Conservation (phyloP, 805 yeast species). For the Cyberlindnera lachancei region DNA sequence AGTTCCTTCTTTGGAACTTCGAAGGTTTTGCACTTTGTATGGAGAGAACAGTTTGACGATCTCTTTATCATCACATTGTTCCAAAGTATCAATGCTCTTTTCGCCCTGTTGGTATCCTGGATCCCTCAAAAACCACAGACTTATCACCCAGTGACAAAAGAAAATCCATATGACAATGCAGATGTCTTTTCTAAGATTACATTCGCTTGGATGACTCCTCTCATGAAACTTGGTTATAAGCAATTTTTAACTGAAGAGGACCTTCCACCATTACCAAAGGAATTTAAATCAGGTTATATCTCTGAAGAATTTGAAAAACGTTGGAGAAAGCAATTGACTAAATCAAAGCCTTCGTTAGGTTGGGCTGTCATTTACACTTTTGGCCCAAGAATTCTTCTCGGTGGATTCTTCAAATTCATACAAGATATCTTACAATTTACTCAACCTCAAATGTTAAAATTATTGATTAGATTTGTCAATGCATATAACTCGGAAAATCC, state of each 20-base stretch:
- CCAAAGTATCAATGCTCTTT: constrained; percentile 24
- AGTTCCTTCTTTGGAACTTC: constrained; percentile 39
- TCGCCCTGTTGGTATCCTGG: constrained; percentile 29
- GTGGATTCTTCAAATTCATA: constrained; percentile 62
- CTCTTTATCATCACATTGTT: constrained; percentile 27
- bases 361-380: constrained; percentile 60
- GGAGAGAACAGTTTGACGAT: constrained; percentile 25
- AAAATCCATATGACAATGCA: constrained; percentile 33
- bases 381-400: constrained; percentile 61
- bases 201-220: constrained; percentile 86
- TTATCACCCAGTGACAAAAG: constrained; percentile 31
- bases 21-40: constrained; percentile 32
- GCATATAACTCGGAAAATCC: constrained; percentile 32
- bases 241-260: constrained; percentile 52
- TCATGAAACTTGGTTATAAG: constrained; percentile 73
- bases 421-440: constrained; percentile 78
- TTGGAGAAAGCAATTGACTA: constrained; percentile 59
- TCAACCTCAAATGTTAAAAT: constrained; percentile 75
- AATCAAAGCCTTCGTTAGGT: constrained; percentile 43
- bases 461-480: constrained; percentile 53
- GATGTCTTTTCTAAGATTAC: constrained; percentile 72
- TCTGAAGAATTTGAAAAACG: constrained; percentile 41
- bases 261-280: constrained; percentile 71
- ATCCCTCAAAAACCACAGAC: constrained; percentile 31
- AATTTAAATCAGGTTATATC: constrained; percentile 50